phyloP scores from a whole-genome alignment of 371 early-diverging fungal species.

The Coemansia sp. region DNA sequence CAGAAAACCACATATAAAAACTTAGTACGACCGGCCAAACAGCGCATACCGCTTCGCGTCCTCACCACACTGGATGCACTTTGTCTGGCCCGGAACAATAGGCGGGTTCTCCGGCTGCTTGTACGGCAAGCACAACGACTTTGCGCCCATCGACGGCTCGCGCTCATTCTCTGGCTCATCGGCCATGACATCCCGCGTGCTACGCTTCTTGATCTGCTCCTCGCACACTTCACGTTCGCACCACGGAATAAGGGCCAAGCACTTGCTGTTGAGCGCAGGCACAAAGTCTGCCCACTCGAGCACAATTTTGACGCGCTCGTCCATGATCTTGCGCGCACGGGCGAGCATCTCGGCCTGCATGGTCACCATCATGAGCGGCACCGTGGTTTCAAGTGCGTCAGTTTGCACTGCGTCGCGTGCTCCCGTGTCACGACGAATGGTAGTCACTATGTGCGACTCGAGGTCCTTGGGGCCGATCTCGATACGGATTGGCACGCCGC shows the following conservation, averaged over 20 bases:
- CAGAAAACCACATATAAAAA: too few species aligned
- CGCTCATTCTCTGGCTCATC: slow-evolving; percentile 88
- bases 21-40: slow-evolving; percentile 91
- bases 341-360: slow-evolving; percentile 94
- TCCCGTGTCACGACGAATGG: slow-evolving; percentile 89
- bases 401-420: slow-evolving; percentile 67
- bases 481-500: slow-evolving; percentile 97
- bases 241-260: slow-evolving; percentile 90
- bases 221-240: slow-evolving; percentile 94
- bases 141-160: slow-evolving; percentile 98
- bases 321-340: slow-evolving; percentile 80
- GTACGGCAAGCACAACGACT: slow-evolving; percentile 98
- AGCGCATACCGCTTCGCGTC: slow-evolving; percentile 81
- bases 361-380: slow-evolving; percentile 69
- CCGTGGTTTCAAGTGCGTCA: slow-evolving; percentile 59
- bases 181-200: slow-evolving; percentile 68
- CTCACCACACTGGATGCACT: slow-evolving; percentile 81
- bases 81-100: slow-evolving; percentile 71
- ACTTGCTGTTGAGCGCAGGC: slow-evolving; percentile 84
- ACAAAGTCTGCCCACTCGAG: slow-evolving; percentile 93
- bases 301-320: slow-evolving; percentile 74
- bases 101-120: slow-evolving; percentile 80
- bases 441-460: slow-evolving; percentile 72
- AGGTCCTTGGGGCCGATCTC: slow-evolving; percentile 99
- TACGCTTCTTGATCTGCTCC: slow-evolving; percentile 93